These are phyloP conservation scores for Aspergillus leporis DNA, from an alignment of 495 filamentous ascomycete genomes.

Conservation along the genomic window DNA sequence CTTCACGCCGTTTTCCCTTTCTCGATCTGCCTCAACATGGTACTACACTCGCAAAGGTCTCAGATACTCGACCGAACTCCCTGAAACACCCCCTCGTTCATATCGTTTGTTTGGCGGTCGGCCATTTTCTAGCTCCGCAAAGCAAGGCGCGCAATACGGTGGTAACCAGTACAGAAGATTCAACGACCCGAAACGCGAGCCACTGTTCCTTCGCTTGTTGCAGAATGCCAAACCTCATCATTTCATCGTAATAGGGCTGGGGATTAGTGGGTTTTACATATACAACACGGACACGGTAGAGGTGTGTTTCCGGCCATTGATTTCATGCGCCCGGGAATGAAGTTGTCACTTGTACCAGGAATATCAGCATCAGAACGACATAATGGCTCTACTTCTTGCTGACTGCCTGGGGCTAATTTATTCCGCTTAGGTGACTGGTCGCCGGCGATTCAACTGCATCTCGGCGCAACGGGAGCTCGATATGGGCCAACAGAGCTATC, in stretches of 20 bases:
- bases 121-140: slow-evolving; percentile 24
- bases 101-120: slow-evolving; percentile 3
- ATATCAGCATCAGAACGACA: background rate
- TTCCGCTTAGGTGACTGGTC: slow-evolving; percentile 57
- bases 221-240: slow-evolving; percentile 32
- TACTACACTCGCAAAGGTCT: background rate
- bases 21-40: background rate
- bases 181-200: slow-evolving; percentile 14
- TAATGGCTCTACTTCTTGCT: background rate
- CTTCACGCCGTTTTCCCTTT: background rate
- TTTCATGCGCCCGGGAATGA: background rate
- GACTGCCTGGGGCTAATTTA: slow-evolving; percentile 3
- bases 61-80: background rate
- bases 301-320: slow-evolving; percentile 21
- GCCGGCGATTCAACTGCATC: slow-evolving; percentile 80
- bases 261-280: slow-evolving; percentile 59
- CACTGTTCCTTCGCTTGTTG: slow-evolving; percentile 20
- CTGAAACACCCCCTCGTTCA: slow-evolving; percentile 11
- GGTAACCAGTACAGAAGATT: slow-evolving; percentile 37
- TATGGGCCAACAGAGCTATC: slow-evolving; percentile 54
- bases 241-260: slow-evolving; percentile 34
- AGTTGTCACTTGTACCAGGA: background rate
- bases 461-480: slow-evolving; percentile 53
- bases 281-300: slow-evolving; percentile 78
- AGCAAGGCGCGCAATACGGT: slow-evolving; percentile 13